Base-by-base conservation (phyloP, 2,329 filamentous ascomycete genomes). In the Trichoderma breve region DNA sequence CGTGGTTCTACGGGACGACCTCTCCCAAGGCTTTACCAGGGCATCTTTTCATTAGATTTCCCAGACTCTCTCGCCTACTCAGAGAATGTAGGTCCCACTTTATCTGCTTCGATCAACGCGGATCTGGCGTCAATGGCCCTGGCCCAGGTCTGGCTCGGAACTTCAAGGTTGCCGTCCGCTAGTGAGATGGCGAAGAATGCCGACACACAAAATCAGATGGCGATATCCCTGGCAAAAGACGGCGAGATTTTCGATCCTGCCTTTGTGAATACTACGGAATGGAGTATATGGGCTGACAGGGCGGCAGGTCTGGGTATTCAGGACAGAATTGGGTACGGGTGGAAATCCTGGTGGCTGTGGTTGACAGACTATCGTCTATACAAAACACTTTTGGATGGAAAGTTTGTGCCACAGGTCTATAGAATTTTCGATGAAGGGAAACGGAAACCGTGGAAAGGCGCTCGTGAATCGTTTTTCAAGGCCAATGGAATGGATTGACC, bases 21-120 rank as follows among this genome's bases (percentile, higher is more conserved):
- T 0, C 77, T 84, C 6, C 79, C 81, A 15, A 74, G 79, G 0
- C 76, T 86, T 2, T 86, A 82, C 68, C 81, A 82, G 60, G 84
- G 84, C 71, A 76, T 85, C 4, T 84, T 85, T 72, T 82, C 83
- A 2, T 77, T 83, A 0, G 76, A 79, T 30, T 77, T 82, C n/a
- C 82, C 83, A 6, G 77, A 83, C 34, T 84, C 82, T 26, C 78
- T 85, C 15, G 84, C 82, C 0, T 81, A 84, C 70, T 69, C 75
- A 43, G 74, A 74, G 18, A 74, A 15, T 43, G 72, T 21, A 28
- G 55, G 21, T 61, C 70, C 28, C 62, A 73, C 36, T 71, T 71
- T 15, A 55, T 73, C 4, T 30, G 74, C 76, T 32, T 75, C 75
- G 32, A 76, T 72, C 3, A 75, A 77, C 2, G 73, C 73, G 21